These are phyloP conservation scores for Verticillium nubilum DNA, from an alignment of 2,329 filamentous ascomycete species.

Conservation along the genomic window DNA sequence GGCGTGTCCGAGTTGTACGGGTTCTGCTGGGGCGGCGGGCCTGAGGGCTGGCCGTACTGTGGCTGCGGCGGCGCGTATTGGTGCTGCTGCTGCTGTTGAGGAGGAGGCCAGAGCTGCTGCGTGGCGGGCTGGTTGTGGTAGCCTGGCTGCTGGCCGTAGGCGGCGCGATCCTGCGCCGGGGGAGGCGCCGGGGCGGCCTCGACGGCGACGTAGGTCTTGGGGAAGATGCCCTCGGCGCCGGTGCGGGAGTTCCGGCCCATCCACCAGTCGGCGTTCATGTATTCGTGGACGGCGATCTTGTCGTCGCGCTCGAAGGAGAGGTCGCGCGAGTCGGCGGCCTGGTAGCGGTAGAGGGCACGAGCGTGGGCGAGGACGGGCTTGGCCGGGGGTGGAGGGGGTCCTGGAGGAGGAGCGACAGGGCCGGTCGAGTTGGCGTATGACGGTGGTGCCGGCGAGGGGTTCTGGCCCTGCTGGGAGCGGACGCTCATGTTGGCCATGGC, in stretches of 20 bases:
- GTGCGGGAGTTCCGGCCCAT: constrained; percentile 82
- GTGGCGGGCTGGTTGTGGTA: constrained; percentile 17
- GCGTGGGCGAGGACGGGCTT: constrained; percentile 66
- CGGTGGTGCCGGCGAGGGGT: constrained; percentile 34
- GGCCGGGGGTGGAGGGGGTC: constrained; percentile 25
- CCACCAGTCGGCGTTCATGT: constrained; percentile 98
- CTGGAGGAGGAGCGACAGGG: constrained; percentile 16
- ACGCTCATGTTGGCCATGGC: constrained; percentile 37
- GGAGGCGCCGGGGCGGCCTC: constrained; percentile 56
- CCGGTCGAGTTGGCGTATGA: constrained; percentile 44
- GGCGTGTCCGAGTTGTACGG: constrained; percentile 68
- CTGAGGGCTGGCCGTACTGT: constrained; percentile 34
- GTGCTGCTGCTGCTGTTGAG: constrained; percentile 16
- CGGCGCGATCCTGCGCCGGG: constrained; percentile 19
- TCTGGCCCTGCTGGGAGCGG: constrained; percentile 8
- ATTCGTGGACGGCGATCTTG: constrained; percentile 72
- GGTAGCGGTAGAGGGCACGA: constrained; percentile 79
- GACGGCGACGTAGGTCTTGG: constrained; percentile 78
- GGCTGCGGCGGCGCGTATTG: constrained; percentile 24
- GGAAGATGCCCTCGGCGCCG: constrained; percentile 86
- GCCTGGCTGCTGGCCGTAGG: constrained; percentile 27
- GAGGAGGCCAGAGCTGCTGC: constrained; percentile 13
- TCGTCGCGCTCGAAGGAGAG: constrained; percentile 78
- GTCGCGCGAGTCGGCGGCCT: constrained; percentile 73
- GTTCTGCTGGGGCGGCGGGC: constrained; percentile 45